Base-by-base conservation (phyloP, 2,329 filamentous ascomycete genomes). In the Aspergillus novoparasiticus region DNA sequence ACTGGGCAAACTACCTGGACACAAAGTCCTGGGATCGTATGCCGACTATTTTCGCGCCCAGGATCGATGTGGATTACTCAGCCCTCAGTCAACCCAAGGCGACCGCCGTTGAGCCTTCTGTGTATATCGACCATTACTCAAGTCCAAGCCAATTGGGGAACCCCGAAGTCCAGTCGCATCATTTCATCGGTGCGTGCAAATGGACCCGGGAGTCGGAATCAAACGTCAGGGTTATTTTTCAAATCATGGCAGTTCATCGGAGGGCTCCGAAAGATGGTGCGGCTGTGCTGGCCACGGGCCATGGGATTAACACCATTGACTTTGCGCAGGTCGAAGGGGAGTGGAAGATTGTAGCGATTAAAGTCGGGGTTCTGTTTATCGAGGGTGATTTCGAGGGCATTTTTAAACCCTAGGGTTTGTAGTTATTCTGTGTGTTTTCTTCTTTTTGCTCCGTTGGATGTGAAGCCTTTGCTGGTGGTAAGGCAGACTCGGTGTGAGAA, bases 21-120 rank as follows among this genome's bases (percentile, higher is more conserved):
- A 60, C 59, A 30, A 60, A 60, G n/a, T 56, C 59, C 51, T 60
- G 59, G 59, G 9, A 39, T 28, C n/a, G 8, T 19, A 23, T 60
- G n/a, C 28, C n/a, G 10, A 21, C 39, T 3, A n/a, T 57, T 41
- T 46, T 60, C 39, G 51, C 59, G 9, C 51, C 59, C 1, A 30
- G 5, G 4, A 21, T 60, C 30, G 41, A 39, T 6, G n/a, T 57
- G 12, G 59, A 60, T 56, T 60, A 60, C 50, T 32, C 23, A 23
- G 23, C 23, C 23, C 23, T 23, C 23, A 2, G 23, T 23, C 23
- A 23, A 23, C 23, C 23, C 2, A 23, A 60, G 19, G 59, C 28
- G 5, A 6, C 59, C 30, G 39, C 19, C 6, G 28, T 55, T 23
- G 41, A 28, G 21, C n/a, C 59, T 16, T n/a, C 21, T n/a, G 28